Percentiles rank a stretch among this genome's conserved stretches.
phyloP scores from a whole-genome alignment of 768 basidiomycete genomes.

The Leucosporidium creatinivorum region DNA sequence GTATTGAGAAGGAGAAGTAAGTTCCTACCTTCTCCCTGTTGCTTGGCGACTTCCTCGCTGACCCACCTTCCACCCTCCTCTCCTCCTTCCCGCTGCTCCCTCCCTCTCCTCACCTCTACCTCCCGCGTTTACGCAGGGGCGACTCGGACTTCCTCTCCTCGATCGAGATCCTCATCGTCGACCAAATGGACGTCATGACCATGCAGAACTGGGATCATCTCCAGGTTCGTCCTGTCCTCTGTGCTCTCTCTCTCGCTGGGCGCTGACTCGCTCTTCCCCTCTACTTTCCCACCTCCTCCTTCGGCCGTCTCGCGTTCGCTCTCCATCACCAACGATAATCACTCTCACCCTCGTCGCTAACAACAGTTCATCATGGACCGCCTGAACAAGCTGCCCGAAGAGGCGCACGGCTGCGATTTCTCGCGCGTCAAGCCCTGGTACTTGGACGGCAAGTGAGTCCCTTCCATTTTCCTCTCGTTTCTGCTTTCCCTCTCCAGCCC shows the following conservation, averaged over 20 bases:
- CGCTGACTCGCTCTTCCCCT: background rate
- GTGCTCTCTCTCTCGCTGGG: background rate
- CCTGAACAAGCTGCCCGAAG: conserved; percentile 82
- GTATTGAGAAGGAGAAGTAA: conserved; percentile 89
- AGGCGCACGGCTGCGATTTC: conserved; percentile 89
- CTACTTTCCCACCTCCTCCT: background rate
- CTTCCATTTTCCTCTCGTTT: background rate
- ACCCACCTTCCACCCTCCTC: background rate
- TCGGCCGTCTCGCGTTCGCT: background rate
- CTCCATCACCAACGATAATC: background rate
- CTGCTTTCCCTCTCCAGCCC: conserved; percentile 5
- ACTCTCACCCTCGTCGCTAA: background rate
- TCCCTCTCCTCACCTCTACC: background rate
- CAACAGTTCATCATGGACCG: conserved; percentile 56
- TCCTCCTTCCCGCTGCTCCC: background rate
- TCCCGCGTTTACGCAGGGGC: conserved; percentile 45
- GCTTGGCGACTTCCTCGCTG: background rate
- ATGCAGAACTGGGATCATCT: conserved; percentile 99
- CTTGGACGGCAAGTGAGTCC: conserved; percentile 77
- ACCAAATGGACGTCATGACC: conserved; percentile 81
- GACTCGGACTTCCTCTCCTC: conserved; percentile 86
- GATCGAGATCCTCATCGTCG: conserved; percentile 81
- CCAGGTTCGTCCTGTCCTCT: conserved; percentile 53
- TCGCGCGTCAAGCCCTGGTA: conserved; percentile 98
- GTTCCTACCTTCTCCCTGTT: conserved; percentile 37